A percentile compares a stretch with the other conserved stretches of the same genome.
phyloP scores from a whole-genome alignment of 2,329 filamentous ascomycete genomes.

The Penicillium sumatraense region DNA sequence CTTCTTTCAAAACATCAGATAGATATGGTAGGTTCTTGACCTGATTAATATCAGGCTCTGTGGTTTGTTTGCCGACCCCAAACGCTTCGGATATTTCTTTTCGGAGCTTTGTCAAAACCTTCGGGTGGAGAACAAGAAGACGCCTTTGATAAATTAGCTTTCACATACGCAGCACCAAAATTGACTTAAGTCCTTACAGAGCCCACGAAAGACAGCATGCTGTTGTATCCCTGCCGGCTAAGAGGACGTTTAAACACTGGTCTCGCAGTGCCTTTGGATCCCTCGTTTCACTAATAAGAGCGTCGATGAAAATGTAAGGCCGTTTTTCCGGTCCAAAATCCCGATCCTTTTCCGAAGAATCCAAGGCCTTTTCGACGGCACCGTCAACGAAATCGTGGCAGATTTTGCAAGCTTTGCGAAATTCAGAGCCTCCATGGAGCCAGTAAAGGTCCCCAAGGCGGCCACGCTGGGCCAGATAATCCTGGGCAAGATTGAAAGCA shows the following conservation, averaged over 20 bases:
- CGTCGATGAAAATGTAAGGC: constrained; percentile 27
- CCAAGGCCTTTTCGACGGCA: constrained; percentile 15
- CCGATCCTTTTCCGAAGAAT: background rate
- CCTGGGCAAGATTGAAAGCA: constrained; percentile 27
- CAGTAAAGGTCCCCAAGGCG: constrained; percentile 49
- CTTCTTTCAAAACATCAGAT: constrained; percentile 56
- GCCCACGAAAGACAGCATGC: constrained; percentile 35
- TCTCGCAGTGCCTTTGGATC: constrained; percentile 31
- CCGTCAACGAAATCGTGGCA: constrained; percentile 27
- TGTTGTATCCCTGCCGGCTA: constrained; percentile 38
- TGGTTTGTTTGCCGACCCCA: constrained; percentile 9
- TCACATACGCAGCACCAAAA: background rate
- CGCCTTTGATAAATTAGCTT: constrained; percentile 14
- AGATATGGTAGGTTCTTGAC: constrained; percentile 52
- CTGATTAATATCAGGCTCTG: constrained; percentile 20
- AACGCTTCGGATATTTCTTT: constrained; percentile 23
- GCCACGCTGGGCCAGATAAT: constrained; percentile 22
- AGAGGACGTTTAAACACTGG: constrained; percentile 33
- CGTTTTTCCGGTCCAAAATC: background rate
- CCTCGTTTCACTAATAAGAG: constrained; percentile 17
- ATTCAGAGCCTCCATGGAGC: constrained; percentile 44
- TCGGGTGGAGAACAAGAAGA: constrained; percentile 27
- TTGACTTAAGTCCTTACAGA: constrained; percentile 25
- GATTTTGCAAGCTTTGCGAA: constrained; percentile 25
- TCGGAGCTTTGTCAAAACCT: constrained; percentile 21